Evolutionary conservation across 2,329 filamentous ascomycete species (phyloP), one percentile per base, ranked within the genome.

Genomic region (Xylariomycetidae sp.): DNA sequence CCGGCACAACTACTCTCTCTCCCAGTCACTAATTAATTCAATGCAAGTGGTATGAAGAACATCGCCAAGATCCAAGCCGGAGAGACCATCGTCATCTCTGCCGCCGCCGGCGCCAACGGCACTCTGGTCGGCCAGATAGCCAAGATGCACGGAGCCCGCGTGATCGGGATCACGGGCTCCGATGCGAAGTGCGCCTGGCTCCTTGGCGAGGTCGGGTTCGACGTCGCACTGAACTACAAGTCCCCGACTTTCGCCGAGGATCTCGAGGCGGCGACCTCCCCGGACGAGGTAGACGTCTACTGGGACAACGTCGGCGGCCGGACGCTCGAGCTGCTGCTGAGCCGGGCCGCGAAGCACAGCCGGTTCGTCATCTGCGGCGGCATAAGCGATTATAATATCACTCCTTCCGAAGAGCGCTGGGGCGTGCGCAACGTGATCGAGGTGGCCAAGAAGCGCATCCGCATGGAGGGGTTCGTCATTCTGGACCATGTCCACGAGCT

Each of bases 11-110:
- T n/a, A n/a, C n/a, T n/a, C n/a, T n/a, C n/a, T n/a, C n/a, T n/a
- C n/a, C n/a, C n/a, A n/a, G n/a, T n/a, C n/a, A n/a, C n/a, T n/a
- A n/a, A n/a, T n/a, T n/a, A n/a, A n/a, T n/a, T n/a, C n/a, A n/a
- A n/a, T n/a, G n/a, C n/a, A n/a, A n/a, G n/a, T 5, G 83, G 77
- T 1, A 75, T 88, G 48, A 84, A 86, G 58, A 80, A 80, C 42
- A 85, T 88, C 33, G 83, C 82, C 6, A 67, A 81, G 63, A 82
- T 83, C 14, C 77, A 83, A 65, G 77, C 81, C 61, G 82, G 82
- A 28, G 81, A 88, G 61, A 86, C 81, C 10, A 86, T 88, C 51
- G 85, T 87, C 61, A 74, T 88, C 46, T 83, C 79, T 12, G 77
- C 82, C 3, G 84, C 84, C 2, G 80, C 77, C 5, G 83, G 83